Base-by-base conservation (phyloP, 768 basidiomycete genomes). In the Mrakia hoshinonis region DNA sequence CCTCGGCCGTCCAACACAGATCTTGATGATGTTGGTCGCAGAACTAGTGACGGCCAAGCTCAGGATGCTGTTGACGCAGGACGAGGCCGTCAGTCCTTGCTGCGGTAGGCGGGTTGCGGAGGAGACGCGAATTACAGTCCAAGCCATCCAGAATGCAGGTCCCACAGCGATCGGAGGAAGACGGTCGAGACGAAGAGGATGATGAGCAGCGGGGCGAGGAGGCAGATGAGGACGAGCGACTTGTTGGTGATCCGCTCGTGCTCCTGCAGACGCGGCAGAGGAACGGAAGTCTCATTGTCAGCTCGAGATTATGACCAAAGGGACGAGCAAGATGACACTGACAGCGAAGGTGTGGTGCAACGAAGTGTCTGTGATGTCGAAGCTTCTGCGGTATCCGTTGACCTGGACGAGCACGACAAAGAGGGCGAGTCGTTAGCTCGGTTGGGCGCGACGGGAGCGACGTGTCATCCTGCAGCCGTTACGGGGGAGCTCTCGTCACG, bases 51-150 rank as follows among this genome's bases (percentile, higher is more conserved):
- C 76, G 79, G 96, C 96, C 62, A 85, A 83, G 70, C 92, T 83
- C 77, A 94, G 89, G 1, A 94, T 94, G 68, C 94, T 81, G 58
- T 15, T n/a, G 86, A 79, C 15, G 90, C 92, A 7, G 92, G 87
- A 46, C 92, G 81, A 12, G 86, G 81, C 15, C 43, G 43, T 60
- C 90, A 82, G 18, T 46, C 34, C 39, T 20, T 31, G 34, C 48
- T 24, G 65, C 29, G 48, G 26, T 20, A 24, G 47, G 31, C 4
- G 9, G 31, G 52, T 58, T 10, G 1, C 29, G 34, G 36, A 36
- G 36, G 20, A 36, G 58, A 39, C 9, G 10, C 13, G 36, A 20
- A 29, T 61, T 31, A 49, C 47, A 69, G 48, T 0, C 68, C 68
- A 0, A 69, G 61, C 68, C 60, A 63, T 0, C 68, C 68, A 10